phyloP scores from a whole-genome alignment of 1,284 basidiomycete species.

The Apiotrichum siamense region DNA sequence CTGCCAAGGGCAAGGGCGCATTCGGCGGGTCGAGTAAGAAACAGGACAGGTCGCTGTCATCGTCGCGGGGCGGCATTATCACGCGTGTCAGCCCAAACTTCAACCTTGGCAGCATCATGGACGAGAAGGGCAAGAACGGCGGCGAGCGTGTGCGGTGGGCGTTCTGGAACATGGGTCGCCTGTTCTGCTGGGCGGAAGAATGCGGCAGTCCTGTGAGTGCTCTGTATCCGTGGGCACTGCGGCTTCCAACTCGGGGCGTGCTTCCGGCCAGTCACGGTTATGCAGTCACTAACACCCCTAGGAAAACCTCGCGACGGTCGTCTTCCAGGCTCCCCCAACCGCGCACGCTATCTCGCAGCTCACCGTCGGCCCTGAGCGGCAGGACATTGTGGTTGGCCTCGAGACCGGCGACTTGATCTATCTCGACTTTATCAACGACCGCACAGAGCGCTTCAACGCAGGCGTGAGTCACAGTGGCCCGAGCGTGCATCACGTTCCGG shows the following conservation, averaged over 20 bases:
- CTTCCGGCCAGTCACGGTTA: too few species aligned
- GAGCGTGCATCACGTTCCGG: not conserved
- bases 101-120: slow-evolving; percentile 63
- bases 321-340: slow-evolving; percentile 78
- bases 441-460: slow-evolving; percentile 88
- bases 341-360: slow-evolving; percentile 78
- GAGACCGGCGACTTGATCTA: slow-evolving; percentile 86
- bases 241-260: too few species aligned
- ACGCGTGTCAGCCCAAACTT: slow-evolving; percentile 19
- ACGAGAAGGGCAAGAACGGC: slow-evolving; percentile 58
- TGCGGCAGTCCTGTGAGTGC: slow-evolving; percentile 46
- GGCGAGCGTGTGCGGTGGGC: slow-evolving; percentile 70
- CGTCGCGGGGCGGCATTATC: slow-evolving; percentile 15
- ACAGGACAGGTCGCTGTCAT: slow-evolving; percentile 11
- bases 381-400: slow-evolving; percentile 92
- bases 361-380: slow-evolving; percentile 57
- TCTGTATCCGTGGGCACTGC: too few species aligned
- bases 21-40: slow-evolving; percentile 5
- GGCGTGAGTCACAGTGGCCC: slow-evolving; percentile 52
- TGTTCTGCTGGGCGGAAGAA: slow-evolving; percentile 73
- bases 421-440: slow-evolving; percentile 63
- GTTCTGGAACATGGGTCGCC: slow-evolving; percentile 76
- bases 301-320: slow-evolving; percentile 80
- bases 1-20: slow-evolving; percentile 4
- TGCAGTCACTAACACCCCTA: too few species aligned